These are phyloP conservation scores for Apiotrichum gracile DNA, from an alignment of 1,284 basidiomycete species.

Conservation along the genomic window DNA sequence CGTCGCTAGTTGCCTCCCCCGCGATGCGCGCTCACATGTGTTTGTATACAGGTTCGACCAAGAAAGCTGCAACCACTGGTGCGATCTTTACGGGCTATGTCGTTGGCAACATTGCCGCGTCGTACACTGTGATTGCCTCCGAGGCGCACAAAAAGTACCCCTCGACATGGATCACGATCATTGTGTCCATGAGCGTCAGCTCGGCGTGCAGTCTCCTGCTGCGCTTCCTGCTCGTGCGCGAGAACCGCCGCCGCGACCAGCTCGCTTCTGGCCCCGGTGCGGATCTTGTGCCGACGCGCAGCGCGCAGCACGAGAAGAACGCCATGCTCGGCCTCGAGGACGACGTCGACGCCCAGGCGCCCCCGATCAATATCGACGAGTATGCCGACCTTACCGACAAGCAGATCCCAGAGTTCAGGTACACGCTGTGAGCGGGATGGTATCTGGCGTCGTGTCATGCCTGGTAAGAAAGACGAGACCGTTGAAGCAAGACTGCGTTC, in stretches of 20 bases:
- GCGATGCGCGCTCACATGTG: background rate
- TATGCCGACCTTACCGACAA: constrained; percentile 35
- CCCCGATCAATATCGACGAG: constrained; percentile 6
- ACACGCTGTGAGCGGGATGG: constrained; percentile 16
- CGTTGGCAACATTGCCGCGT: constrained; percentile 42
- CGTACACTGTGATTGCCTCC: constrained; percentile 42
- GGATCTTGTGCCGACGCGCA: too few species aligned
- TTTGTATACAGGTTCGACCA: constrained; percentile 41
- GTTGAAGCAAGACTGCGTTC: too few species aligned
- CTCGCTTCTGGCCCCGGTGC: background rate
- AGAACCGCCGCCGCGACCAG: constrained; percentile 40
- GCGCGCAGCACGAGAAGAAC: constrained; percentile 4
- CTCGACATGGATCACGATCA: constrained; percentile 50
- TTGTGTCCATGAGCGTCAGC: constrained; percentile 43
- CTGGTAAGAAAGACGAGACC: too few species aligned
- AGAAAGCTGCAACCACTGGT: constrained; percentile 47
- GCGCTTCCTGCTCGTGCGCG: constrained; percentile 32
- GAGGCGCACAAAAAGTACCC: constrained; percentile 47
- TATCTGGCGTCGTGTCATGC: too few species aligned
- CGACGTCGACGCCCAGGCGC: background rate
- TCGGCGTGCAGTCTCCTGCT: constrained; percentile 35
- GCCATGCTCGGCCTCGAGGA: background rate
- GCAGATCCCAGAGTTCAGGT: constrained; percentile 32
- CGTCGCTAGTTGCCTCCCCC: constrained; percentile 46
- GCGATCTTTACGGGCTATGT: constrained; percentile 50